phyloP scores from a whole-genome alignment of 345 rosid species.

The Adansonia digitata region DNA sequence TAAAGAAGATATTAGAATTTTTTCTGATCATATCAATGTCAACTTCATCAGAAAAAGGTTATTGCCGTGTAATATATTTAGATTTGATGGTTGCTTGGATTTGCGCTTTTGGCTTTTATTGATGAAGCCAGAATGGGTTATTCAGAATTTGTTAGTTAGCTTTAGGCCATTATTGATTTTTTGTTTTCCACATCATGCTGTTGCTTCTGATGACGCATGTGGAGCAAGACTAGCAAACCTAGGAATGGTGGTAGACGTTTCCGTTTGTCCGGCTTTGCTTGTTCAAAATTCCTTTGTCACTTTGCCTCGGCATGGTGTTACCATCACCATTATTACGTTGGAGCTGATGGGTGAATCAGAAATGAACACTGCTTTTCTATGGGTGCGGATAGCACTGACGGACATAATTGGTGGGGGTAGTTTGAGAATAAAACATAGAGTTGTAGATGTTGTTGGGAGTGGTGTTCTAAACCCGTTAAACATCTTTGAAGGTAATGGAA shows the following conservation, averaged over 20 bases:
- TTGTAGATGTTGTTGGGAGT: no score
- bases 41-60: background rate
- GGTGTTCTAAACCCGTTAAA: no score
- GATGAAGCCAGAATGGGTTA: background rate
- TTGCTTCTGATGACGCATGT: background rate
- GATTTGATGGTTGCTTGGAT: background rate
- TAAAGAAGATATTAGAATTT: conserved; percentile 11
- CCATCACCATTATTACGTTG: no score
- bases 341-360: no score
- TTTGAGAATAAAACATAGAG: no score
- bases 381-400: background rate
- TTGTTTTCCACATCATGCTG: background rate
- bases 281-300: background rate
- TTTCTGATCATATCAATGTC: conserved; percentile 4
- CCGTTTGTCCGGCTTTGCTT: background rate
- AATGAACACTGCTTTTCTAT: background rate
- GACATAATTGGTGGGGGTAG: no score
- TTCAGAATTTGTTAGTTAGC: no score
- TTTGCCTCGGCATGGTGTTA: background rate
- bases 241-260: background rate
- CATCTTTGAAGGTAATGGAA: no score
- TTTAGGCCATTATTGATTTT: background rate
- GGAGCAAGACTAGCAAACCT: background rate
- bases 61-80: background rate
- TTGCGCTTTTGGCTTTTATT: background rate